phyloP scores from a whole-genome alignment of 768 basidiomycete genomes.

The Pholiota molesta region DNA sequence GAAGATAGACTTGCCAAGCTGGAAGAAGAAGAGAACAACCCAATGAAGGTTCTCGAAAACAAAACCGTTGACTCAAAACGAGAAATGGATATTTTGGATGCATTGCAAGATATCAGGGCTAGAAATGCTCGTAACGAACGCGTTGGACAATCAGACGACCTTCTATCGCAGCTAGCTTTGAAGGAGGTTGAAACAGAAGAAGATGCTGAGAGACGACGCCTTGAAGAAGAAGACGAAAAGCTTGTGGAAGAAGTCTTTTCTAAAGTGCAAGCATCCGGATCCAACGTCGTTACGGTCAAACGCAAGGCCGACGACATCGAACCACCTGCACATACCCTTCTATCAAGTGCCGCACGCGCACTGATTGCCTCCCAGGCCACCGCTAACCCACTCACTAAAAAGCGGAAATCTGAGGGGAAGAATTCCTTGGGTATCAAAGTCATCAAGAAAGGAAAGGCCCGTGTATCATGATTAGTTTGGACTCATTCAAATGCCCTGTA shows the following conservation, averaged over 20 bases:
- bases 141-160: slow-evolving; percentile 72
- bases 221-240: slow-evolving; percentile 93
- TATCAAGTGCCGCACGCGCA: slow-evolving; percentile 67
- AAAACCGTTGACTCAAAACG: slow-evolving; percentile 90
- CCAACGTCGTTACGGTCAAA: slow-evolving; percentile 69
- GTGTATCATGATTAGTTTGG: not conserved
- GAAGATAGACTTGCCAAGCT: slow-evolving; percentile 85
- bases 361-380: slow-evolving; percentile 54
- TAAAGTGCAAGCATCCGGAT: slow-evolving; percentile 44
- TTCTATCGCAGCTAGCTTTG: slow-evolving; percentile 60
- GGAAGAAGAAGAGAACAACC: slow-evolving; percentile 93
- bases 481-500: not conserved
- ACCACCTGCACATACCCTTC: slow-evolving; percentile 67
- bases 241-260: slow-evolving; percentile 88
- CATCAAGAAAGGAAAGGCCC: slow-evolving; percentile 46
- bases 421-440: slow-evolving; percentile 76
- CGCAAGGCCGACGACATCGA: slow-evolving; percentile 83
- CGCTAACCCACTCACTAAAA: slow-evolving; percentile 48
- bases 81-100: slow-evolving; percentile 98
- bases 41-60: slow-evolving; percentile 96
- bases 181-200: slow-evolving; percentile 81
- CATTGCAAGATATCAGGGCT: slow-evolving; percentile 89
- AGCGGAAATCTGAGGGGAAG: slow-evolving; percentile 64
- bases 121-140: slow-evolving; percentile 89
- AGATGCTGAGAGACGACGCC: slow-evolving; percentile 64